These are phyloP conservation scores for Fusarium buxicola DNA, from an alignment of 2,329 filamentous ascomycete genomes.

Conservation along the genomic window DNA sequence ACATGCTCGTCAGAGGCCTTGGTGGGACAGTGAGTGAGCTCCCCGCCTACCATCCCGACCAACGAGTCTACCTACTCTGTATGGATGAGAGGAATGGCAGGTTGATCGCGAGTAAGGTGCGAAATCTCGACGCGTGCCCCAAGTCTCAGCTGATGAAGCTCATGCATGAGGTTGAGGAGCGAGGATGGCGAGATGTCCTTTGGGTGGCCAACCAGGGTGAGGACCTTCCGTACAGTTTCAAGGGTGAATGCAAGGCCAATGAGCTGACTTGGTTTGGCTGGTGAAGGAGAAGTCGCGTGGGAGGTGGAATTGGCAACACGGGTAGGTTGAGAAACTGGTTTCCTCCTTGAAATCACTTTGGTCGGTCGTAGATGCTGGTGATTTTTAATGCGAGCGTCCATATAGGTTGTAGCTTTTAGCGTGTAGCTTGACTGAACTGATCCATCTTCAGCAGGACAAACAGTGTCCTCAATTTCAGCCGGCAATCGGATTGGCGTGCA, in stretches of 20 bases:
- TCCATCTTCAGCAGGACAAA: neutral
- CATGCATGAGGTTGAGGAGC: constrained; percentile 27
- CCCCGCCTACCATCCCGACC: constrained; percentile 8
- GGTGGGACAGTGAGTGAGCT: neutral
- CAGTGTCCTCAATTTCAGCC: constrained; percentile 52
- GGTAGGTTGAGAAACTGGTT: neutral
- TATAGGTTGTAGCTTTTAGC: too few relatives aligned
- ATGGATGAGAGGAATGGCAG: neutral
- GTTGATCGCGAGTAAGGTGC: neutral
- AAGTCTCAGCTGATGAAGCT: constrained; percentile 21
- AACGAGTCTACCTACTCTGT: constrained; percentile 27
- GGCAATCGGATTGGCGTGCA: constrained; percentile 85
- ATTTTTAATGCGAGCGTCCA: neutral
- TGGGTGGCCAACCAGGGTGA: constrained; percentile 37
- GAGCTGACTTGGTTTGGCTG: constrained; percentile 6
- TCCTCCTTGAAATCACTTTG: neutral
- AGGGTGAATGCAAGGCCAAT: neutral
- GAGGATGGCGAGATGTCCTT: constrained; percentile 43
- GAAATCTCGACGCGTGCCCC: constrained; percentile 28
- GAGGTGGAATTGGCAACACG: neutral
- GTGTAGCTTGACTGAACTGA: neutral
- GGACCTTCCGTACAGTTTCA: constrained; percentile 25
- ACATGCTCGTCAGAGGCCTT: constrained; percentile 11
- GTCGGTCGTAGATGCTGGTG: neutral
- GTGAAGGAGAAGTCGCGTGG: neutral